Evolutionary conservation across 345 rosid species (phyloP).

Genomic region (Boechera stricta): DNA sequence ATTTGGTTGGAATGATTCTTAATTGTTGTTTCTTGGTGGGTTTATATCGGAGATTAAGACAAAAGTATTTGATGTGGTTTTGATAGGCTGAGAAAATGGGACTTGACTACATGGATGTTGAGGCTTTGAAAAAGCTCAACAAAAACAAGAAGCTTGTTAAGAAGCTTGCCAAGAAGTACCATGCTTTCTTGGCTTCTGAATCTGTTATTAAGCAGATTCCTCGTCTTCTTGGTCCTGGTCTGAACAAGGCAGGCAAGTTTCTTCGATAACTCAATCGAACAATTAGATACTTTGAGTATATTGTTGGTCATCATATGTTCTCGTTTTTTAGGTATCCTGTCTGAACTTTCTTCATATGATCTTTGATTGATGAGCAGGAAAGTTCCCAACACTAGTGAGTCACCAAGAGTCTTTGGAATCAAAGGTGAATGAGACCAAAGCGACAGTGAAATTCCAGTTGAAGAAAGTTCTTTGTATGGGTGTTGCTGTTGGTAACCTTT

Average conservation of each 20-base stretch:
- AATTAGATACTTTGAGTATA: background rate
- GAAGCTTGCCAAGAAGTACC: conserved; percentile 54
- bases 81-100: conserved; percentile 54
- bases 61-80: background rate
- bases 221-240: conserved; percentile 57
- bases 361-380: conserved; percentile 48
- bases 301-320: too few relatives aligned
- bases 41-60: background rate
- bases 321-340: background rate
- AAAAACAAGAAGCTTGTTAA: conserved; percentile 57
- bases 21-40: background rate
- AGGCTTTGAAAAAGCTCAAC: conserved; percentile 53
- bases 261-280: background rate
- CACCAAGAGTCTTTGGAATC: conserved; percentile 70
- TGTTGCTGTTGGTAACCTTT: conserved; percentile 66
- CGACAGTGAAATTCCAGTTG: conserved; percentile 69
- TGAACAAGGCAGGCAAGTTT: conserved; percentile 56
- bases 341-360: background rate
- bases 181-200: conserved; percentile 58
- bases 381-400: conserved; percentile 67
- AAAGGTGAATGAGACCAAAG: conserved; percentile 69
- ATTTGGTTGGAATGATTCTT: background rate
- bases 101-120: conserved; percentile 52
- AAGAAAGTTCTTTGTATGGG: conserved; percentile 81
- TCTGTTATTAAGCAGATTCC: conserved; percentile 60